Evolutionary conservation across 140 eudicot species (phyloP), one percentile per base, ranked within the genome.

Genomic region (Senecio squalidus): DNA sequence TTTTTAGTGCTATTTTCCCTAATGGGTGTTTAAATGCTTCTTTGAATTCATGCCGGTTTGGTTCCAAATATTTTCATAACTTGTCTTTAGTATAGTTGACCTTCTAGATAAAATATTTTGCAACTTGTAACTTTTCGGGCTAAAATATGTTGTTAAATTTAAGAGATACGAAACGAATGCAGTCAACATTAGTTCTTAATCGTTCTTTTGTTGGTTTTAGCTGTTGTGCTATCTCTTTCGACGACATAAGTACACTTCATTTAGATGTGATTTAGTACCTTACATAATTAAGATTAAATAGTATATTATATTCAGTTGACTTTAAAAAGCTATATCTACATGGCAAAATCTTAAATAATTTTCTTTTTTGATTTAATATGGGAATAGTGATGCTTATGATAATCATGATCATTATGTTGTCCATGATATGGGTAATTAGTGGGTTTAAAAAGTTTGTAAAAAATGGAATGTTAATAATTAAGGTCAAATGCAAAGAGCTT

Each of bases 391-490:
- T 6, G 13, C n/a, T 36, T 36, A 36, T 67, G 56, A 18, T 21
- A 45, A 47, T 41, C 28, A 13, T n/a, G 31, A 50, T 67, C 16
- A 64, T 64, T 20, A 50, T 64, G 27, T 9, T 51, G 40, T 64
- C 31, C 41, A 47, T 43, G 66, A 67, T 28, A 22, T 45, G 50
- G n/a, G n/a, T n/a, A n/a, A n/a, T n/a, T n/a, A n/a, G n/a, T n/a
- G n/a, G 41, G 66, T 44, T 67, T 67, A 68, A 66, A 56, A 66
- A 54, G 52, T 31, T 16, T 46, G 10, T 21, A 54, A 50, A 15
- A 33, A 38, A 33, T 45, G 29, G 58, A 58, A 55, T 46, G 25
- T 31, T 68, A 39, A 67, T 56, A 68, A 41, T 27, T 67, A 24
- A 9, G 57, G 64, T 29, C 5, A 59, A 70, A 13, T 49, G 55